These are phyloP conservation scores for Cladosporium colombiae DNA, from an alignment of 2,329 filamentous ascomycete genomes.

Conservation along the genomic window DNA sequence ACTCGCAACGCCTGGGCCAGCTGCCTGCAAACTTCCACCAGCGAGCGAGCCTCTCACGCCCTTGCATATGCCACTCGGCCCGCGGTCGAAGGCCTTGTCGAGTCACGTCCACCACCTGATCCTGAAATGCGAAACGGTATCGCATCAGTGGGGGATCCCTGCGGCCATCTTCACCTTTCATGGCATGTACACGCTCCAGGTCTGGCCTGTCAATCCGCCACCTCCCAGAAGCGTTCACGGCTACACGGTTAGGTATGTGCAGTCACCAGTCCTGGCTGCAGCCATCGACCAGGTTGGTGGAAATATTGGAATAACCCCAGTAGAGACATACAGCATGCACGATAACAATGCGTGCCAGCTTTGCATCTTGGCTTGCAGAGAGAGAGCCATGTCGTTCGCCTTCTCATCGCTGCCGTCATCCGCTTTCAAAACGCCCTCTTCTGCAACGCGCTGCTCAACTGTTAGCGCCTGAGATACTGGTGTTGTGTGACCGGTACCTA, in stretches of 20 bases:
- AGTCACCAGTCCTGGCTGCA: neutral
- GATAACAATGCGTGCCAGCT: neutral
- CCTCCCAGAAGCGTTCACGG: neutral
- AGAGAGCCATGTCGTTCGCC: neutral
- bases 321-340: neutral
- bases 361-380: neutral
- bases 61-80: neutral
- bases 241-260: neutral
- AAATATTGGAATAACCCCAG: neutral
- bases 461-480: neutral
- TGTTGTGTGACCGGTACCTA: conserved; percentile 12
- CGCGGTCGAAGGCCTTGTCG: neutral
- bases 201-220: neutral
- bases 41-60: neutral
- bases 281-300: neutral
- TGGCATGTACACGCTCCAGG: neutral
- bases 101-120: neutral
- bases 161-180: neutral
- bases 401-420: neutral
- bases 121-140: neutral
- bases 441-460: conserved; percentile 14
- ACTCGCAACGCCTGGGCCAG: neutral
- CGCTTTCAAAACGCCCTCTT: neutral
- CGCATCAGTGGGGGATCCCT: conserved; percentile 6
- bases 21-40: neutral